These are phyloP conservation scores for Russula ochroleuca DNA, from an alignment of 768 basidiomycete genomes.

Conservation along the genomic window DNA sequence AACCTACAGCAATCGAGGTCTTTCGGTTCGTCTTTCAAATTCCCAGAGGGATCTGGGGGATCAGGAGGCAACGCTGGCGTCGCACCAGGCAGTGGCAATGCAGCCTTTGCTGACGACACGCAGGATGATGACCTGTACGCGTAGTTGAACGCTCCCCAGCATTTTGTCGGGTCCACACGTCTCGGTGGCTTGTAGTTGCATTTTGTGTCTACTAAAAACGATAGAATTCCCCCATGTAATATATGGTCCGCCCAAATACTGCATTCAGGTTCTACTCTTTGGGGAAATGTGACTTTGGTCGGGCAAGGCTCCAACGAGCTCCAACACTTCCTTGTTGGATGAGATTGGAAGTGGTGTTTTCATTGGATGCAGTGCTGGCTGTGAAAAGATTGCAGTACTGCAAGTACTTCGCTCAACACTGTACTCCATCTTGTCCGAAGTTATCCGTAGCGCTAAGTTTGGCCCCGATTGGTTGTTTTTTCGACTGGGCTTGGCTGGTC, in stretches of 20 bases:
- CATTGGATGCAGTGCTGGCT: too few relatives aligned
- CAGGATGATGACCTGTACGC: conserved; percentile 93
- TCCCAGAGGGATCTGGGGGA: conserved; percentile 64
- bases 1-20: conserved; percentile 88
- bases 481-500: too few relatives aligned
- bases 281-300: too few relatives aligned
- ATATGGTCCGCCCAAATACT: not conserved
- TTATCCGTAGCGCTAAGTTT: too few relatives aligned
- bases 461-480: too few relatives aligned
- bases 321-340: too few relatives aligned
- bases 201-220: conserved; percentile 16
- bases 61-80: conserved; percentile 2
- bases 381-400: too few relatives aligned
- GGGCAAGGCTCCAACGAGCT: too few relatives aligned
- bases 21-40: conserved; percentile 95
- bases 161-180: conserved; percentile 11
- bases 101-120: conserved; percentile 79
- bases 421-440: too few relatives aligned
- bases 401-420: too few relatives aligned
- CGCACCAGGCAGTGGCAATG: conserved; percentile 51
- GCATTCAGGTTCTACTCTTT: not conserved
- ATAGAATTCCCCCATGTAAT: conserved; percentile 23
- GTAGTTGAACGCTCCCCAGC: conserved; percentile 33
- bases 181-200: conserved; percentile 8
- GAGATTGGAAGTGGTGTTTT: too few relatives aligned